Percentiles rank a stretch among this genome's conserved stretches.
phyloP scores from a whole-genome alignment of 106 monocot genomes.

The Dendrobium officinale region DNA sequence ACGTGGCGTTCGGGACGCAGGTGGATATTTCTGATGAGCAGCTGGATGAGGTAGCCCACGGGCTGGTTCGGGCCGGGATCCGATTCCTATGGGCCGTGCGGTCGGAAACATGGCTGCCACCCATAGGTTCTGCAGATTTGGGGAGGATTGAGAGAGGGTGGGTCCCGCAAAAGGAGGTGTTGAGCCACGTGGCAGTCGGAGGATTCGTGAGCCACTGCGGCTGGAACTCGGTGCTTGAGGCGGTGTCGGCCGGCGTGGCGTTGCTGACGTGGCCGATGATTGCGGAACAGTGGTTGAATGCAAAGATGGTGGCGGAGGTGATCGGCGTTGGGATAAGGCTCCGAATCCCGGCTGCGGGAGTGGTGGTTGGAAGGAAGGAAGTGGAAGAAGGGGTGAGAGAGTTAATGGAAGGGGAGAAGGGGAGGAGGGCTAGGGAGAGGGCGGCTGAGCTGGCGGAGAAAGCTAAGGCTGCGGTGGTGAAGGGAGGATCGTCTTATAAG shows the following conservation, averaged over 20 bases:
- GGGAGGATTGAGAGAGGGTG: constrained; percentile 22
- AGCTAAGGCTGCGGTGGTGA: constrained; percentile 11
- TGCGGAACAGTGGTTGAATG: constrained; percentile 47
- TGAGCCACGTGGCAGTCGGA: constrained; percentile 23
- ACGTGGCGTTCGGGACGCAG: constrained; percentile 48
- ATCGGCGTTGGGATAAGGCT: constrained; percentile 18
- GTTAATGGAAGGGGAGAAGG: constrained; percentile 17
- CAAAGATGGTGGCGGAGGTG: constrained; percentile 32
- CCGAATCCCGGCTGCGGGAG: not conserved
- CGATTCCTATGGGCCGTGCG: constrained; percentile 32
- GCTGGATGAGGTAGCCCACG: constrained; percentile 27
- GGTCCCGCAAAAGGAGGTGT: constrained; percentile 33
- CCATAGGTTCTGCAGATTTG: not conserved
- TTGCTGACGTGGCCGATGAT: constrained; percentile 50
- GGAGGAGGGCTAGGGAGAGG: constrained; percentile 13
- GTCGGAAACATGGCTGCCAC: constrained; percentile 22
- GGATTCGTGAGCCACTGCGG: constrained; percentile 61
- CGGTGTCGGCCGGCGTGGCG: constrained; percentile 28
- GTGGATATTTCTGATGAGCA: constrained; percentile 15
- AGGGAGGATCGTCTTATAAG: constrained; percentile 16
- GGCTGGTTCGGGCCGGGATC: constrained; percentile 15
- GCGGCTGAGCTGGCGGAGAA: not conserved
- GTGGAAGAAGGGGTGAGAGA: constrained; percentile 17
- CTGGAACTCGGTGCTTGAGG: constrained; percentile 71
- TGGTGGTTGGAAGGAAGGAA: constrained; percentile 8